A percentile compares a stretch with the other conserved stretches of the same genome.
Conservation (phyloP, 805 yeast species). For the Spencermartinsiella europaea region DNA sequence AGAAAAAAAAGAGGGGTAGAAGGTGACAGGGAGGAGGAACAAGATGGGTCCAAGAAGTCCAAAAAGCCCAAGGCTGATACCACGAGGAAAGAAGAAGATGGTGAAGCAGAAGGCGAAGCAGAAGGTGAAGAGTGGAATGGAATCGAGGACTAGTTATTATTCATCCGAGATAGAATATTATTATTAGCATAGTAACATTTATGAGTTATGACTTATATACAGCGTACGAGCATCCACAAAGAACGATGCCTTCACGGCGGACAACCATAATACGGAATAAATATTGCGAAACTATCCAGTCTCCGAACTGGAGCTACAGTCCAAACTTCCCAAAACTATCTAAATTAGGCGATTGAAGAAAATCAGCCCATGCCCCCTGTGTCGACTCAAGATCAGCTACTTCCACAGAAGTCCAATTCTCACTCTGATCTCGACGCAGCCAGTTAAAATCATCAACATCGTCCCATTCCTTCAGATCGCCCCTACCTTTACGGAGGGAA, state of each 20-base stretch:
- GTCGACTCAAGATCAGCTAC: too few species aligned
- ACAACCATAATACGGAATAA: too few species aligned
- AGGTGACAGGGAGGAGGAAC: slow-evolving; percentile 5
- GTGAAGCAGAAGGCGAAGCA: too few species aligned
- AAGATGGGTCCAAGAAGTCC: not conserved
- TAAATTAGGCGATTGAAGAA: not conserved
- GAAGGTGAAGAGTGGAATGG: slow-evolving; percentile 20
- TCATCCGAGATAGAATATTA: not conserved
- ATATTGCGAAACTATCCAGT: too few species aligned
- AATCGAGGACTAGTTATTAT: slow-evolving; percentile 10
- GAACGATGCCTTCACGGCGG: too few species aligned
- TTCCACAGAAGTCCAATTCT: slow-evolving; percentile 15
- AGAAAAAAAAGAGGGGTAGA: slow-evolving; percentile 14
- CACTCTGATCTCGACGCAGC: slow-evolving; percentile 17
- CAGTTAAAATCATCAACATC: slow-evolving; percentile 29
- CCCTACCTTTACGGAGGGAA: not conserved
- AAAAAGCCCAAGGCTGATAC: slow-evolving; percentile 6
- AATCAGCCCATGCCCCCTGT: not conserved
- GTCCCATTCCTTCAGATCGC: slow-evolving; percentile 4
- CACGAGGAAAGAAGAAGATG: not conserved
- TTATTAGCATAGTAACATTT: not conserved
- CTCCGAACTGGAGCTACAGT: too few species aligned
- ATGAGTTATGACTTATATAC: not conserved
- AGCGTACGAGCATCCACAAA: too few species aligned
- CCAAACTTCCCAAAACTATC: not conserved